Conservation (phyloP, 352 stramenopile species). For the Thraustochytrium sp. region DNA sequence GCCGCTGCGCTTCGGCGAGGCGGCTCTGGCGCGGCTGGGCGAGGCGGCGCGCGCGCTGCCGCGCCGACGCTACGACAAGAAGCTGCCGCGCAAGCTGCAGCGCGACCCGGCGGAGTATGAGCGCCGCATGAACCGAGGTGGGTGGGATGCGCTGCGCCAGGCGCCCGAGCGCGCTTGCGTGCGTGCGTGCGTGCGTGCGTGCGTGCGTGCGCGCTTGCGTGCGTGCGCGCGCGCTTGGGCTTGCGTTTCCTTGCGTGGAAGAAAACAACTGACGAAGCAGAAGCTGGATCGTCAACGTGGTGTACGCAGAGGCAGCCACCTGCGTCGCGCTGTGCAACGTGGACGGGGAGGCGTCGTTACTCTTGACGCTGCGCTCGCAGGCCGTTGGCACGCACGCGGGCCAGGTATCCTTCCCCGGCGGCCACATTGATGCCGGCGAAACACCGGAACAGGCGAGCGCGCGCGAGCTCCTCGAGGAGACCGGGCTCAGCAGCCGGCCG, state of each 20-base stretch:
- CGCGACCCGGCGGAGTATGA: slow-evolving; percentile 20
- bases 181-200: neutral
- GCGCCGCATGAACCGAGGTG: slow-evolving; percentile 26
- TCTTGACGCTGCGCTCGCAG: slow-evolving; percentile 9
- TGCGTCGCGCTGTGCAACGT: slow-evolving; percentile 42
- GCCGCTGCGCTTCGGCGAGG: neutral
- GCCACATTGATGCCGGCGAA: slow-evolving; percentile 34
- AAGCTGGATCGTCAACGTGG: neutral
- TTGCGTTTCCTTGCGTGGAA: neutral
- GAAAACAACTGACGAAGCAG: neutral
- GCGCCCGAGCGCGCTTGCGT: no score
- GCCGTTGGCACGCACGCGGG: slow-evolving; percentile 5
- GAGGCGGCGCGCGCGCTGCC: neutral
- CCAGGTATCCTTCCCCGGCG: slow-evolving; percentile 44
- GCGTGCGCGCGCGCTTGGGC: neutral
- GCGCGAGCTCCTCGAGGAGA: slow-evolving; percentile 34
- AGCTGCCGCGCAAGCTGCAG: neutral
- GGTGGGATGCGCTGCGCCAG: no score
- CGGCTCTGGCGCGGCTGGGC: neutral
- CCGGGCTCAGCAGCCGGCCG: neutral
- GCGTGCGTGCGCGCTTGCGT: neutral
- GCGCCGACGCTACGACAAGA: neutral
- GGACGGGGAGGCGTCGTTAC: neutral
- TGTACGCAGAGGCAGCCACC: neutral
- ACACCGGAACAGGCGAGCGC: neutral